Evolutionary conservation across 805 yeast genomes (phyloP).

Genomic region (Sugiyamaella smithiae): DNA sequence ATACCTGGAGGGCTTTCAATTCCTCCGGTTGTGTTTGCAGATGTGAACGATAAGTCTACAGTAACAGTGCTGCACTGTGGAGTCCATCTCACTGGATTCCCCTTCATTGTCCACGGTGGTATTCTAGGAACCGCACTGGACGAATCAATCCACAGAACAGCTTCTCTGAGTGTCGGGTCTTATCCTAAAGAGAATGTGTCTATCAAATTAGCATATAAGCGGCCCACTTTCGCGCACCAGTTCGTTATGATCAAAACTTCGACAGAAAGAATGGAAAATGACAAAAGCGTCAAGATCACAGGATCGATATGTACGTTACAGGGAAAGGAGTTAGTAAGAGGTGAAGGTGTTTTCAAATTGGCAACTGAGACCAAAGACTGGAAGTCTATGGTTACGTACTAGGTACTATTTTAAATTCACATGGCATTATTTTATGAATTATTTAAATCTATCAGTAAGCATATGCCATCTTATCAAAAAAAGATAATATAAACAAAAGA

Average conservation of each 20-base stretch:
- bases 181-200: constrained; percentile 16
- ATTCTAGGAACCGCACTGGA: constrained; percentile 76
- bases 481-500: too few species aligned
- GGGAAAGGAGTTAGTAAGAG: constrained; percentile 52
- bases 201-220: constrained; percentile 49
- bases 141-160: constrained; percentile 50
- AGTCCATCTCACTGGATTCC: constrained; percentile 76
- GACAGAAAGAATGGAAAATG: constrained; percentile 26
- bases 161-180: constrained; percentile 16
- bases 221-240: constrained; percentile 77
- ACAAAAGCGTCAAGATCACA: constrained; percentile 8
- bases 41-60: constrained; percentile 53
- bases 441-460: too few species aligned
- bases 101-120: constrained; percentile 87
- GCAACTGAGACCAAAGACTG: not conserved
- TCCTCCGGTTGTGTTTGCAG: constrained; percentile 66
- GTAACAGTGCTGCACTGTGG: constrained; percentile 75
- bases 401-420: not conserved
- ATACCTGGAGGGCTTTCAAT: constrained; percentile 79
- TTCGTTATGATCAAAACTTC: constrained; percentile 65
- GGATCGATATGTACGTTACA: constrained; percentile 53
- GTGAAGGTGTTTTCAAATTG: constrained; percentile 16
- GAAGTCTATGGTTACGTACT: not conserved
- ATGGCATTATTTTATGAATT: too few species aligned
- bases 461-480: too few species aligned